These are phyloP conservation scores for Tetradesmus lagerheimii DNA, from an alignment of 139 green algal genomes.

Conservation along the genomic window DNA sequence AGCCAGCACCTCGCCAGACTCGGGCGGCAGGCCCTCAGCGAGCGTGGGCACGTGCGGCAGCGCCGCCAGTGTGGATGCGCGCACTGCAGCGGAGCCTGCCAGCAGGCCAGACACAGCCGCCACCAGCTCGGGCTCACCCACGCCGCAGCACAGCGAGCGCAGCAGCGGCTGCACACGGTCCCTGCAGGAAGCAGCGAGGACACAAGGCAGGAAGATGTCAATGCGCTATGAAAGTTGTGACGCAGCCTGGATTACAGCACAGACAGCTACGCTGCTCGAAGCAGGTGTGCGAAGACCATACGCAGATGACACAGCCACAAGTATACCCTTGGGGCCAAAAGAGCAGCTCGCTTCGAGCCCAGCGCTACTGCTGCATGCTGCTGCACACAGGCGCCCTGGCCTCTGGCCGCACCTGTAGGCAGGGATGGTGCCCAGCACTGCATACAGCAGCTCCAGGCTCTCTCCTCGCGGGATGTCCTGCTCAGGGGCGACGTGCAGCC, in stretches of 20 bases:
- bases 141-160: constrained; percentile 69
- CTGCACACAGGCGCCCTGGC: background rate
- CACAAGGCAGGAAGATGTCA: background rate
- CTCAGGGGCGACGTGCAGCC: constrained; percentile 38
- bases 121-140: constrained; percentile 63
- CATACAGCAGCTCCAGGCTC: constrained; percentile 80
- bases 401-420: constrained; percentile 67
- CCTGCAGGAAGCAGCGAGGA: constrained; percentile 53
- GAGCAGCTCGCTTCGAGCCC: no score
- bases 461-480: constrained; percentile 66
- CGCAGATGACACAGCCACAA: no score
- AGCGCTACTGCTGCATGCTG: no score
- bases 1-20: constrained; percentile 36
- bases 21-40: constrained; percentile 47
- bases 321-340: no score
- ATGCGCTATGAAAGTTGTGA: background rate
- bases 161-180: constrained; percentile 79
- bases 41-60: constrained; percentile 69
- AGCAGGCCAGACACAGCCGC: constrained; percentile 66
- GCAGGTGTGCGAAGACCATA: no score
- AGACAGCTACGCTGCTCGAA: no score
- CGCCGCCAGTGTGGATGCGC: constrained; percentile 72
- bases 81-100: constrained; percentile 56
- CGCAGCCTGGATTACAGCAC: no score
- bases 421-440: constrained; percentile 79